Percentiles rank a stretch among this genome's conserved stretches.
phyloP scores from a whole-genome alignment of 352 stramenopile genomes.

The Pythium oligandrum region DNA sequence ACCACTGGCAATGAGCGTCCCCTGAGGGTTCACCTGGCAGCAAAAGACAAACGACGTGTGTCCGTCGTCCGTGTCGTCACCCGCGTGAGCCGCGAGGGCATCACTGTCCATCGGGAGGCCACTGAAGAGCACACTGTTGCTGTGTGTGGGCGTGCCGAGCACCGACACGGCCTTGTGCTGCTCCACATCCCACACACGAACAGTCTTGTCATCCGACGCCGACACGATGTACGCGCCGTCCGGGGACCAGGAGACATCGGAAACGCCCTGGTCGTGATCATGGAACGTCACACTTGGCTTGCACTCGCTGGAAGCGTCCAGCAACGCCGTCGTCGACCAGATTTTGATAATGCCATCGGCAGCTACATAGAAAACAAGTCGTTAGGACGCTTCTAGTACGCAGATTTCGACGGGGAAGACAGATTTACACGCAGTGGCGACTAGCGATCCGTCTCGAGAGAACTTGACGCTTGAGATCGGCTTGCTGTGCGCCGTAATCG shows the following conservation, averaged over 20 bases:
- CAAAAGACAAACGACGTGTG: conserved; percentile 96
- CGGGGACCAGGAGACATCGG: conserved; percentile 89
- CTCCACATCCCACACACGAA: conserved; percentile 94
- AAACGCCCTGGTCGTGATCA: conserved; percentile 93
- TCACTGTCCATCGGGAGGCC: conserved; percentile 20
- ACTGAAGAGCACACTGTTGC: conserved; percentile 26
- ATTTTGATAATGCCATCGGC: conserved; percentile 76
- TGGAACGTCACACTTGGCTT: conserved; percentile 40
- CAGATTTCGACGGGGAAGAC: too few relatives aligned
- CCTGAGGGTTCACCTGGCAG: conserved; percentile 91
- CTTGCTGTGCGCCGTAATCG: conserved; percentile 41
- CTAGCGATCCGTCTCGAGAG: conserved; percentile 34
- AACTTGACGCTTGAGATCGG: conserved; percentile 78
- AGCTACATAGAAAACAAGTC: conserved; percentile 24
- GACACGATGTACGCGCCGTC: conserved; percentile 88
- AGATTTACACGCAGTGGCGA: conserved; percentile 38
- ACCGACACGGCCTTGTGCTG: conserved; percentile 65
- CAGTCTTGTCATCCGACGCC: conserved; percentile 94
- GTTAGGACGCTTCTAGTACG: background rate
- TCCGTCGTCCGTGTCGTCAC: conserved; percentile 33
- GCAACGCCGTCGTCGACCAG: conserved; percentile 37
- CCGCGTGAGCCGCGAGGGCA: background rate
- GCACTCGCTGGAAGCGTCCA: conserved; percentile 5
- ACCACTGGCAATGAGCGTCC: conserved; percentile 86
- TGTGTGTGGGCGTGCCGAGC: conserved; percentile 48